These are phyloP conservation scores for Porogramme epimiltina DNA, from an alignment of 1,284 basidiomycete genomes.

Conservation along the genomic window DNA sequence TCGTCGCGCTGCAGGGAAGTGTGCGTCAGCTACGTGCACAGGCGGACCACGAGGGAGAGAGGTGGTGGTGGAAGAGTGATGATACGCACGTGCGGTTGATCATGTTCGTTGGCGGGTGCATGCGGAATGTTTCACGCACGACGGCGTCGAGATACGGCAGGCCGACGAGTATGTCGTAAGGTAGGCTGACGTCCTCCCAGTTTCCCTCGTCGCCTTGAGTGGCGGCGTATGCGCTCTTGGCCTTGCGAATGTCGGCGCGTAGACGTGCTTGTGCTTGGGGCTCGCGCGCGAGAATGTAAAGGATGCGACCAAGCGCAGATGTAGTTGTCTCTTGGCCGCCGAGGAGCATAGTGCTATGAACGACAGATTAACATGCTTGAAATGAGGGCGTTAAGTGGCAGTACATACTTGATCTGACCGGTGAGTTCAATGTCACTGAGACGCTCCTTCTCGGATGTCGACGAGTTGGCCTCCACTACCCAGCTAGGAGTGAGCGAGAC, in stretches of 20 bases:
- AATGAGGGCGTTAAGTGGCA: not conserved
- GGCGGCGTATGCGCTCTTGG: constrained; percentile 15
- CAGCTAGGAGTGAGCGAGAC: not conserved
- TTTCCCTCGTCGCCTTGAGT: not conserved
- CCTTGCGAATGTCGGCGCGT: constrained; percentile 29
- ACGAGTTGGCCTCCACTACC: constrained; percentile 24
- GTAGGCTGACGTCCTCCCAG: constrained; percentile 15
- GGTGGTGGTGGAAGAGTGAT: no score
- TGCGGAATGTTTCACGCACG: constrained; percentile 38
- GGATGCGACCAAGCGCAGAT: constrained; percentile 26
- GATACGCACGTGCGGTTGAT: constrained; percentile 16
- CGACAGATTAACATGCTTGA: not conserved
- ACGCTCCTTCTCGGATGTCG: constrained; percentile 18
- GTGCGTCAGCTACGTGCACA: not conserved
- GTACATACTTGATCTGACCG: constrained; percentile 27
- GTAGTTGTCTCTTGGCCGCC: constrained; percentile 36
- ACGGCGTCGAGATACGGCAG: constrained; percentile 60
- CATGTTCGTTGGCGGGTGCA: constrained; percentile 35
- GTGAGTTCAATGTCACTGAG: constrained; percentile 24
- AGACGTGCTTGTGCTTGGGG: constrained; percentile 29
- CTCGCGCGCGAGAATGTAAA: constrained; percentile 30
- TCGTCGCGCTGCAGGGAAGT: not conserved
- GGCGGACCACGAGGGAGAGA: no score
- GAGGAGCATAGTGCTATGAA: constrained; percentile 29
- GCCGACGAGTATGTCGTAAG: constrained; percentile 26